A percentile compares a stretch with the other conserved stretches of the same genome.
These are phyloP conservation scores for Penicillium samsonianum DNA, from an alignment of 495 filamentous ascomycete genomes.

Conservation along the genomic window DNA sequence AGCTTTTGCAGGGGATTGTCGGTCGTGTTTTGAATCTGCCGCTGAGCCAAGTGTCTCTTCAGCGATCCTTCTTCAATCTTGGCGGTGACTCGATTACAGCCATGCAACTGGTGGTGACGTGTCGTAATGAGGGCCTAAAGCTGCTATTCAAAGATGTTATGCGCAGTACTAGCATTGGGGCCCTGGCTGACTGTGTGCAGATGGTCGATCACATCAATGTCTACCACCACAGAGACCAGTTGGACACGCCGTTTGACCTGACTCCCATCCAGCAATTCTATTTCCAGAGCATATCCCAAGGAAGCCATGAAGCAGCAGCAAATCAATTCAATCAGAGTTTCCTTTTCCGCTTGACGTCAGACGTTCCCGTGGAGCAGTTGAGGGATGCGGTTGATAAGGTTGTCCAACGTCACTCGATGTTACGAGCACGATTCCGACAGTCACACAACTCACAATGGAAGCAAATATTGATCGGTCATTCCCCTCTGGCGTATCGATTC, in stretches of 20 bases:
- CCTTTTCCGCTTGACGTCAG: constrained; percentile 50
- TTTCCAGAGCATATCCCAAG: constrained; percentile 13
- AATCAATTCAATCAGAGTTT: constrained; percentile 65
- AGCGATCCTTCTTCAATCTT: constrained; percentile 16
- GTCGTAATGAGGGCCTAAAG: not conserved
- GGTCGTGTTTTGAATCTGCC: not conserved
- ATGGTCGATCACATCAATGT: not conserved
- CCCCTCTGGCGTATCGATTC: constrained; percentile 17
- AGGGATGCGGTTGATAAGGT: constrained; percentile 48
- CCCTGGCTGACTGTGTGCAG: not conserved
- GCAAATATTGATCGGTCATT: constrained; percentile 47
- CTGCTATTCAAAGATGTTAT: not conserved
- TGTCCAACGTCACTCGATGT: constrained; percentile 61
- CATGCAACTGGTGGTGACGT: constrained; percentile 30
- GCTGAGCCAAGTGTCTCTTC: not conserved
- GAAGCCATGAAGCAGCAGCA: not conserved
- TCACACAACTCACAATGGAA: constrained; percentile 25
- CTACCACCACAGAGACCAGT: not conserved
- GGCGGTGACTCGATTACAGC: constrained; percentile 26
- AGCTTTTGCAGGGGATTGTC: not conserved
- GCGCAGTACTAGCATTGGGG: not conserved
- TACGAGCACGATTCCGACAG: constrained; percentile 56
- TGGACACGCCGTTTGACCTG: constrained; percentile 34
- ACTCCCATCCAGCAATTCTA: constrained; percentile 28
- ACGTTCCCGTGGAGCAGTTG: constrained; percentile 42